These are phyloP conservation scores for Lactifluus echinatus DNA, from an alignment of 768 basidiomycete species.

Conservation along the genomic window DNA sequence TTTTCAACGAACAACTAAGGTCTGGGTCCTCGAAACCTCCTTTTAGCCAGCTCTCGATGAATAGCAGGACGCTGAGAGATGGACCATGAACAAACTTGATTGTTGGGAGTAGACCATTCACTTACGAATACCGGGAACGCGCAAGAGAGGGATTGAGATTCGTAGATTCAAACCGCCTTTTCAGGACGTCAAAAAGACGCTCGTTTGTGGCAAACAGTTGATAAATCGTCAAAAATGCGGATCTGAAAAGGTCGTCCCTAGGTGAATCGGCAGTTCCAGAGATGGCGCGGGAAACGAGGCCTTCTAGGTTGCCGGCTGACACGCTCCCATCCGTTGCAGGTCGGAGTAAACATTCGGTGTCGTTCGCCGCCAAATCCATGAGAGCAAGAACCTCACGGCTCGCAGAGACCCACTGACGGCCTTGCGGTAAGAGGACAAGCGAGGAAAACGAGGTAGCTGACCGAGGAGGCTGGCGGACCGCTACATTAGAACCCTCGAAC, in stretches of 20 bases:
- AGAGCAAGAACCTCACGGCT: not conserved
- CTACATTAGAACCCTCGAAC: not conserved
- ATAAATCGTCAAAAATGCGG: constrained; percentile 5
- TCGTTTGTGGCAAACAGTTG: constrained; percentile 5
- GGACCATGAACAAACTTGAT: not conserved
- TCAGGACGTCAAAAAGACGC: constrained; percentile 2
- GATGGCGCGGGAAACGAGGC: constrained; percentile 2
- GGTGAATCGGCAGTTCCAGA: not conserved
- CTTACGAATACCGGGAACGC: not conserved
- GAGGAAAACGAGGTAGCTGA: not conserved
- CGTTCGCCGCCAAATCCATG: not conserved
- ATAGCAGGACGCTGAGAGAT: constrained; percentile 3
- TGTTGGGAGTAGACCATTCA: not conserved
- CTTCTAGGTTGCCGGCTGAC: constrained; percentile 11
- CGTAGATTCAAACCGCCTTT: constrained; percentile 3
- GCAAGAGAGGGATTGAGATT: not conserved
- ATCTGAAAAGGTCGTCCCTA: not conserved
- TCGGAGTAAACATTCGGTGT: not conserved
- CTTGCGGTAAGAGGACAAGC: not conserved
- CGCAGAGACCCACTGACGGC: not conserved
- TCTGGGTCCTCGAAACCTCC: constrained; percentile 12
- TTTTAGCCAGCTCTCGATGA: constrained; percentile 12
- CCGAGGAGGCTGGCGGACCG: not conserved
- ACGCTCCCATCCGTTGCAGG: constrained; percentile 3
- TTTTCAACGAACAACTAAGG: not conserved